phyloP scores from a whole-genome alignment of 306 rosid species.

The Casuarina cunninghamiana region DNA sequence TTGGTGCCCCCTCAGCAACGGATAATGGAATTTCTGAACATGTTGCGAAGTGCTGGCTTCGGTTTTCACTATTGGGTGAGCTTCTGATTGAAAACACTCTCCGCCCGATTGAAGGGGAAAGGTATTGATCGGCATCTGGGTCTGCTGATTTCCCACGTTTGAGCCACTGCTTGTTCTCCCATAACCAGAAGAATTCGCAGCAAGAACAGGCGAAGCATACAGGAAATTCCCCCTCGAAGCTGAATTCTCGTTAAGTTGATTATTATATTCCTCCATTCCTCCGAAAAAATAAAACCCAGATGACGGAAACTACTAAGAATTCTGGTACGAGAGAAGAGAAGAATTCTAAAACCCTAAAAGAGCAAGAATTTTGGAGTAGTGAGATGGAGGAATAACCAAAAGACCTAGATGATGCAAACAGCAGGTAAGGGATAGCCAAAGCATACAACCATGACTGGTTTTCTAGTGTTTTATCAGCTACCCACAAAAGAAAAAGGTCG shows the following conservation, averaged over 20 bases:
- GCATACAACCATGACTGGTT: not conserved
- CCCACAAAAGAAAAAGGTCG: not conserved
- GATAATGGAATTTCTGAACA: constrained; percentile 57
- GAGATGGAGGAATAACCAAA: not conserved
- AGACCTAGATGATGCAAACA: constrained; percentile 22
- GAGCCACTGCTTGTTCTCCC: constrained; percentile 41
- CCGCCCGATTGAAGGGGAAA: constrained; percentile 69
- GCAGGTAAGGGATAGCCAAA: not conserved
- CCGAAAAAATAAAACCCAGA: constrained; percentile 7
- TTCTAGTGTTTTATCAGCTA: not conserved
- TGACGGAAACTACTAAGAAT: not conserved
- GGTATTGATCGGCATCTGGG: constrained; percentile 43
- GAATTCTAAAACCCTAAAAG: constrained; percentile 33
- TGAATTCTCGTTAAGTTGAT: constrained; percentile 56
- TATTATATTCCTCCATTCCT: constrained; percentile 65
- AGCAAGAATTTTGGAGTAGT: not conserved
- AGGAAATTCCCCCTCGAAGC: constrained; percentile 71
- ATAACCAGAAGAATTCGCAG: constrained; percentile 32
- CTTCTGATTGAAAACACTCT: constrained; percentile 49
- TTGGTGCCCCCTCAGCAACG: constrained; percentile 48
- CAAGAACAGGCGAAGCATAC: constrained; percentile 47
- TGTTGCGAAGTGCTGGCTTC: constrained; percentile 64
- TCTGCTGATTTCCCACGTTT: constrained; percentile 18
- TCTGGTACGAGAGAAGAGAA: not conserved
- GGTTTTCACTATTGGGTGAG: constrained; percentile 55